Evolutionary conservation across 306 rosid species (phyloP).

Genomic region (Cucumis melo): DNA sequence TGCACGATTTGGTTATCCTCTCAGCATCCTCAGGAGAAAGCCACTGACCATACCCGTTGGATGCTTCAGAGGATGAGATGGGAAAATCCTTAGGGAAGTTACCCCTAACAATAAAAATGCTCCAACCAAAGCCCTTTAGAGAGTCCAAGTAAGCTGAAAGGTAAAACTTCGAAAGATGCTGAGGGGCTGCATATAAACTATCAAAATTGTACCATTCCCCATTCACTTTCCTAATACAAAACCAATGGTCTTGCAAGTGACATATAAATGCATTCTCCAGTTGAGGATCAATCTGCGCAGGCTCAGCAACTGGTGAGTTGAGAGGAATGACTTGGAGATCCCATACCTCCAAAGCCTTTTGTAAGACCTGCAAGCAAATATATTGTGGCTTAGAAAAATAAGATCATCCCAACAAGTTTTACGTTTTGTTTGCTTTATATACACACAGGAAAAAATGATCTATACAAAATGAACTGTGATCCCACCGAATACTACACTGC

Average conservation of each 20-base stretch:
- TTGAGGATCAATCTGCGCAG: constrained; percentile 97
- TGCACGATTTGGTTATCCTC: constrained; percentile 81
- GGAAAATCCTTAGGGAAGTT: constrained; percentile 88
- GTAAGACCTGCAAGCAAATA: constrained; percentile 58
- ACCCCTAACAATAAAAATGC: constrained; percentile 93
- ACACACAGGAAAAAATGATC: not conserved
- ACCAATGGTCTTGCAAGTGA: constrained; percentile 95
- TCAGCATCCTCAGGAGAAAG: constrained; percentile 92
- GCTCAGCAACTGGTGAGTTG: constrained; percentile 90
- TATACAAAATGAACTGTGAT: not conserved
- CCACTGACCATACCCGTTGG: constrained; percentile 95
- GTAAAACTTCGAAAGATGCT: constrained; percentile 86
- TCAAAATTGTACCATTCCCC: constrained; percentile 96
- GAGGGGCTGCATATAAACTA: constrained; percentile 94
- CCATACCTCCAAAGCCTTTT: constrained; percentile 97
- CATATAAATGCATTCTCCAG: constrained; percentile 84
- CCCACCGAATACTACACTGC: not conserved
- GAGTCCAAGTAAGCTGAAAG: constrained; percentile 93
- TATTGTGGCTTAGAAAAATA: not conserved
- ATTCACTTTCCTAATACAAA: constrained; percentile 85
- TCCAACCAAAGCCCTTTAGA: constrained; percentile 89
- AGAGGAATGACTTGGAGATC: constrained; percentile 97
- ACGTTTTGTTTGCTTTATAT: not conserved
- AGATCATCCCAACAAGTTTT: not conserved
- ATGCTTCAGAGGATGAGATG: constrained; percentile 71